Base-by-base conservation (phyloP, 2,329 filamentous ascomycete genomes). In the Triangularia verruculosa region DNA sequence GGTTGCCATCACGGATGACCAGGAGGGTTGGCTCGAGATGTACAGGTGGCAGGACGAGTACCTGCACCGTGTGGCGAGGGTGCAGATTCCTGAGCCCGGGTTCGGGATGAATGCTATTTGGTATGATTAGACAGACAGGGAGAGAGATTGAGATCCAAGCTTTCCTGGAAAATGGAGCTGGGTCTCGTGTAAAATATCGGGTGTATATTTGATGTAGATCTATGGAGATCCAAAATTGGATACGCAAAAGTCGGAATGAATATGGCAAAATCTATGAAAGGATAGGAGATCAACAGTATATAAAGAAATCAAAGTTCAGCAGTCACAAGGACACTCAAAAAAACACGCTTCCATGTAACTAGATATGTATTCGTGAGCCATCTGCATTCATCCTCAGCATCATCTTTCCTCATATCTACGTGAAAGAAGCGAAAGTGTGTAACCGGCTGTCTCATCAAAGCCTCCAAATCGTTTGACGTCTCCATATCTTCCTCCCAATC, bases 41-140 rank as follows among this genome's bases (percentile, higher is more conserved):
- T 96, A 96, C 75, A 83, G 92, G 61, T 96, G 92, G 90, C 83
- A 89, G 68, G 89, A 93, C 64, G 92, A 95, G 80, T 91, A 89
- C 70, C 78, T 96, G 60, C 89, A 86, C 1, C 81, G 92, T 3
- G 92, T 96, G 7, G 92, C 92, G 15, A 83, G 90, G 66, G 80
- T 91, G 67, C 87, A 91, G 69, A 88, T 96, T 39, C 87, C 88
- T 5, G 92, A 96, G 79, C 91, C 90, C n/a, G 92, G 92, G 1
- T 96, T 96, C 74, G 92, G 92, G 1, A 96, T 96, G 92, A 96
- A 96, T 78, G 92, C 92, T n/a, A 93, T 96, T 67, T 96, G 92
- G 92, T 95, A 95, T 75, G 90, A 96, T 77, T 92, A 57, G 53
- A 15, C 34, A 7, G 13, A 39, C 62, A 68, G 17, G 15, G 34